Base-by-base conservation (phyloP, 2,329 filamentous ascomycete genomes). In the Raffaelea ambrosiae region DNA sequence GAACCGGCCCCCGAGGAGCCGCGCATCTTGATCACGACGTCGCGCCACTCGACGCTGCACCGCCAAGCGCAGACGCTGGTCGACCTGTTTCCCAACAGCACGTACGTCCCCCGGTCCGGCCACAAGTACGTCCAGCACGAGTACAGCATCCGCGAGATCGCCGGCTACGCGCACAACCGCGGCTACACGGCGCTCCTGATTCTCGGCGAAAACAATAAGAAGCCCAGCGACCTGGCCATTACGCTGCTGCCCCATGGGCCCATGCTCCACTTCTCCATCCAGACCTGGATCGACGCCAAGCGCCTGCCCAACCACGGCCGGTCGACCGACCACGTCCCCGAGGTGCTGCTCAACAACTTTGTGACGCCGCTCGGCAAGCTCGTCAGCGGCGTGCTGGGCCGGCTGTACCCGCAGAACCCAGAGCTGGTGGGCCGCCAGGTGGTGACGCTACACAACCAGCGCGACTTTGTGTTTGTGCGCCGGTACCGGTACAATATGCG, bases 391-490 rank as follows among this genome's bases (percentile, higher is more conserved):
- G 71, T 96, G 1, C 93, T 98, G 70, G 78, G 84, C 53, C 81
- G 77, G 0, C 66, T 94, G 23, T 93, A 88, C 66, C 93, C 91
- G 0, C 78, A 83, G 0, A 78, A 81, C 40, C 91, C 93, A 0
- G 53, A 55, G 44, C 48, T 97, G 5, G 76, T 85, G 55, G 91
- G 91, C 4, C 74, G 91, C 21, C 90, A 96, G 60, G 90, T 96
- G 1, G 81, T 96, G 9, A 96, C 91, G 1, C 68, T 96, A 46
- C 89, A 96, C 66, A 96, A 96, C 58, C 90, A 95, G 70, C 84
- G 91, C 54, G 91, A 97, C 66, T 97, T 91, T 65, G 93, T 97
- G 57, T 98, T 98, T 64, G 76, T 97, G 45, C 77, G 93, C 5
- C 75, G 90, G 35, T 90, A 97, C 65, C 76, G 93, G 42, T 98